A percentile compares a stretch with the other conserved stretches of the same genome.
Evolutionary conservation across 2,329 filamentous ascomycete genomes (phyloP).

Genomic region (Purpureocillium lavendulum): DNA sequence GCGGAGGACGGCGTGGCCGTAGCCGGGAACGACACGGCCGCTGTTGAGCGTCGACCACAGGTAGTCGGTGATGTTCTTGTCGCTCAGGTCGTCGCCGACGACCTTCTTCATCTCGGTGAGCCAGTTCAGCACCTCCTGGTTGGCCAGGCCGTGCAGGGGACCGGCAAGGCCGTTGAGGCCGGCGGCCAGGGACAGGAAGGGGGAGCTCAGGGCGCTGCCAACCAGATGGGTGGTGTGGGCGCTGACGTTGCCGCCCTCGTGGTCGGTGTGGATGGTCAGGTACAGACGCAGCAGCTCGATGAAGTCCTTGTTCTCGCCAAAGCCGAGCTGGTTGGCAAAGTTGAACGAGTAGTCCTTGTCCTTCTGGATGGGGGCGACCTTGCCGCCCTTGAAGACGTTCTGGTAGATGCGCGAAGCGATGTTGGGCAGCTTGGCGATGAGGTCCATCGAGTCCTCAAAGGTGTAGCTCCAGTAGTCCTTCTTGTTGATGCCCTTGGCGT

Average conservation of each 20-base stretch:
- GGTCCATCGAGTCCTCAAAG: slow-evolving; percentile 99
- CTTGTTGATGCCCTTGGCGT: slow-evolving; percentile 99
- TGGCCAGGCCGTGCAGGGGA: slow-evolving; percentile 96
- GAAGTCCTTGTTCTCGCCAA: slow-evolving; percentile 90
- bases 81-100: slow-evolving; percentile 89
- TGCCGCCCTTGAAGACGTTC: slow-evolving; percentile 99
- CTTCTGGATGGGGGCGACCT: slow-evolving; percentile 91
- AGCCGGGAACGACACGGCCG: slow-evolving; percentile 94
- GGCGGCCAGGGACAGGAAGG: slow-evolving; percentile 91
- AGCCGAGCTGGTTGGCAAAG: slow-evolving; percentile 98
- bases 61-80: slow-evolving; percentile 96
- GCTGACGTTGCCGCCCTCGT: slow-evolving; percentile 98
- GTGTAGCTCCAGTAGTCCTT: slow-evolving; percentile 99
- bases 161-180: slow-evolving; percentile 97
- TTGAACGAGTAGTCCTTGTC: slow-evolving; percentile 99
- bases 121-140: slow-evolving; percentile 99
- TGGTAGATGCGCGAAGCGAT: slow-evolving; percentile 99
- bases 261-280: slow-evolving; percentile 99
- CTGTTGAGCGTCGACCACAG: slow-evolving; percentile 95
- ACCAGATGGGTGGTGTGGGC: slow-evolving; percentile 99
- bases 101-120: slow-evolving; percentile 97
- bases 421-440: slow-evolving; percentile 98
- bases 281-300: slow-evolving; percentile 98
- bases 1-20: slow-evolving; percentile 97
- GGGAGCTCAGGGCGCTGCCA: slow-evolving; percentile 91